Percentiles rank a stretch among this genome's conserved stretches.
These are phyloP conservation scores for Oryza officinalis DNA, from an alignment of 176 grass and related monocot species.

Conservation along the genomic window DNA sequence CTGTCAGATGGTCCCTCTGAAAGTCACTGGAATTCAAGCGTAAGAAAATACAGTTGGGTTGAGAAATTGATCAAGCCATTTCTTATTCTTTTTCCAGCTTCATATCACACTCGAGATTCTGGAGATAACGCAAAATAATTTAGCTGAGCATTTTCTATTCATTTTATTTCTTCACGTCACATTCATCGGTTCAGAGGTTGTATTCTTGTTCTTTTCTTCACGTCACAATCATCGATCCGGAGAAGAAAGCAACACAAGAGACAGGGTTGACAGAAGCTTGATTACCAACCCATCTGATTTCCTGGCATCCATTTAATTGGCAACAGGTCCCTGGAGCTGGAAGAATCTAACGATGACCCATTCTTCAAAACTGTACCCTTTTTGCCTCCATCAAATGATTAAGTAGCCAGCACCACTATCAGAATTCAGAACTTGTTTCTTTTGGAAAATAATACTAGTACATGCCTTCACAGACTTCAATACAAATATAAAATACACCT, in stretches of 20 bases:
- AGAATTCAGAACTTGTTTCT: neutral
- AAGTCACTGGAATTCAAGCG: neutral
- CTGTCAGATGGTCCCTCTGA: neutral
- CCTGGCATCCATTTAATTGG: neutral
- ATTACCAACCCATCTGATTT: neutral
- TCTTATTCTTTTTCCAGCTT: neutral
- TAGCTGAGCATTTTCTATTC: neutral
- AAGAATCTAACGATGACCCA: neutral
- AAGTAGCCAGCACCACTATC: neutral
- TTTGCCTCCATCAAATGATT: neutral
- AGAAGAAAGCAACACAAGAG: slow-evolving; percentile 8
- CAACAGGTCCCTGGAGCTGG: neutral
- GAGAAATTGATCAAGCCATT: neutral
- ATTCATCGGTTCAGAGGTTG: neutral
- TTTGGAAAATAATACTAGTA: neutral
- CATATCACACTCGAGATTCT: neutral
- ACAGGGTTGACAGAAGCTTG: neutral
- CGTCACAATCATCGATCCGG: neutral
- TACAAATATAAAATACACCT: neutral
- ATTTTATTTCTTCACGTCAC: neutral
- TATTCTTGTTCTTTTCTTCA: neutral
- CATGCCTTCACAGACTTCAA: too few species aligned
- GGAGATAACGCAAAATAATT: neutral
- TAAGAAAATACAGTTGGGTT: neutral
- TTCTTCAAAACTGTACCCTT: neutral